phyloP scores from a whole-genome alignment of 1,284 basidiomycete species.

The Boletus putidus region DNA sequence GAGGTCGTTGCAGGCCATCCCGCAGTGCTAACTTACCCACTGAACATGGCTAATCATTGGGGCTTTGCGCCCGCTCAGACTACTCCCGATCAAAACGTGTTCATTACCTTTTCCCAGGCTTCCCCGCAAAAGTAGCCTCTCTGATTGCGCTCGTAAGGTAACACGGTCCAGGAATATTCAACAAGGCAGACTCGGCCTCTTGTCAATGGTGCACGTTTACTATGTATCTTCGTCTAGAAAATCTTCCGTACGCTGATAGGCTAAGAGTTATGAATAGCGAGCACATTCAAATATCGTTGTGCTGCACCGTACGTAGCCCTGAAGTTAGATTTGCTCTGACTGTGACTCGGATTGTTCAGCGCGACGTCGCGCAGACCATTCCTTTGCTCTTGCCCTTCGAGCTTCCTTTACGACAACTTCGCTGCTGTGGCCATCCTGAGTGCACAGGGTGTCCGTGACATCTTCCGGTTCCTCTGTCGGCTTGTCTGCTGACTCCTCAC shows the following conservation, averaged over 20 bases:
- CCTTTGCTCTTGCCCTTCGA: constrained; percentile 52
- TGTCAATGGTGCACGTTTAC: neutral
- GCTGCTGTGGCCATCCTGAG: neutral
- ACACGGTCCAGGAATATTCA: neutral
- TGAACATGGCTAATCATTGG: neutral
- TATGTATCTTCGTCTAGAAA: neutral
- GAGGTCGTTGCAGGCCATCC: neutral
- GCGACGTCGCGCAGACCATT: constrained; percentile 55
- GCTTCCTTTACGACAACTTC: constrained; percentile 48
- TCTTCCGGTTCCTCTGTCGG: constrained; percentile 5
- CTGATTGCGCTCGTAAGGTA: too few relatives aligned
- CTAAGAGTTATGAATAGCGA: neutral
- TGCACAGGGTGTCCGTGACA: neutral
- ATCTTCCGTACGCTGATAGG: too few relatives aligned
- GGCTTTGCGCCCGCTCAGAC: neutral
- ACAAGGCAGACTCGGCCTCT: neutral
- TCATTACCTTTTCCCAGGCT: constrained; percentile 9
- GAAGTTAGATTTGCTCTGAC: constrained; percentile 3
- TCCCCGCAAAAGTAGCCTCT: neutral
- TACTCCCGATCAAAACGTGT: constrained; percentile 4
- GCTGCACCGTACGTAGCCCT: neutral
- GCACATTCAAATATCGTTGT: too few relatives aligned
- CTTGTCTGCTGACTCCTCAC: constrained; percentile 27
- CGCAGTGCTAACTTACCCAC: neutral
- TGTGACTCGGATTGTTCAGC: constrained; percentile 15